These are phyloP conservation scores for Acacia acuminata DNA, from an alignment of 306 rosid species.

Conservation along the genomic window DNA sequence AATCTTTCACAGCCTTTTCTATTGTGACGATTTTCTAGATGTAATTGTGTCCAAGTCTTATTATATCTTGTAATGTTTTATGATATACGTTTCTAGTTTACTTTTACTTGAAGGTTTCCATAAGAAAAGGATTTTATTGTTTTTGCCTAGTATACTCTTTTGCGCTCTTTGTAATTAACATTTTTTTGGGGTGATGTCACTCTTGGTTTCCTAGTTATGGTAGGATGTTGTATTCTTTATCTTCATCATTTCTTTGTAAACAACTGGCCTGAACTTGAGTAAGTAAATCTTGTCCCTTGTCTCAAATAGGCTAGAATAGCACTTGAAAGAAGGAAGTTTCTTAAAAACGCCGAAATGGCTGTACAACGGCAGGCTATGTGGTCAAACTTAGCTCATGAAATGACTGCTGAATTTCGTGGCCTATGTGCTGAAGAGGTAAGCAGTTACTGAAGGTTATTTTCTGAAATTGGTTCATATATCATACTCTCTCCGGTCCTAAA, in stretches of 20 bases:
- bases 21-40: not conserved
- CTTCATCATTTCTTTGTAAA: not conserved
- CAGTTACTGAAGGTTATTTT: conserved; percentile 29
- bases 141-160: conserved; percentile 4
- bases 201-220: conserved; percentile 3
- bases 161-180: conserved; percentile 11
- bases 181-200: not conserved
- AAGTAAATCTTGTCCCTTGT: conserved; percentile 34
- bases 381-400: conserved; percentile 97
- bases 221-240: not conserved
- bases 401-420: conserved; percentile 98
- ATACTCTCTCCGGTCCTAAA: not conserved
- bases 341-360: conserved; percentile 92
- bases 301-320: conserved; percentile 90
- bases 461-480: conserved; percentile 7
- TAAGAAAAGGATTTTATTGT: not conserved
- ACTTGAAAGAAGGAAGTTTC: conserved; percentile 90
- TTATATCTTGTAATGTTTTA: not conserved
- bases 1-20: not conserved
- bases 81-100: not conserved
- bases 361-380: conserved; percentile 96
- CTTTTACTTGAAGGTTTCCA: not conserved
- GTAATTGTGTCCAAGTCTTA: conserved; percentile 8
- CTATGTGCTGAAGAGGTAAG: conserved; percentile 98
- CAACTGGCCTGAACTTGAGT: conserved; percentile 28